A percentile compares a stretch with the other conserved stretches of the same genome.
phyloP scores from a whole-genome alignment of 805 yeast species.

The Candida odintsovae region DNA sequence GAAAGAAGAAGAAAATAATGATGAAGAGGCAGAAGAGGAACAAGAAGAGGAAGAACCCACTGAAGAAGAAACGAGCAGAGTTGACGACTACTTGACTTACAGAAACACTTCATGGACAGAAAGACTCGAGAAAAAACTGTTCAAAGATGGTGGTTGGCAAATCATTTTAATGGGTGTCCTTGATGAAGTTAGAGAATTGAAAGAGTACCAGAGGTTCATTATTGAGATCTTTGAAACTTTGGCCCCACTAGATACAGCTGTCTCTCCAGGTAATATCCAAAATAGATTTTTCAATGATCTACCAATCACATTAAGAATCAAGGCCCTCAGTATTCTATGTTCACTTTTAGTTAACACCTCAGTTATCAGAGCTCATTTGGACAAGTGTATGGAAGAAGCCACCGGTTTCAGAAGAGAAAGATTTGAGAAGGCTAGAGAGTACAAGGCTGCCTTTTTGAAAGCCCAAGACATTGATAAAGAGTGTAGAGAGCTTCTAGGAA shows the following conservation, averaged over 20 bases:
- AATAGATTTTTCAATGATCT: conserved; percentile 49
- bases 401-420: conserved; percentile 59
- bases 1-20: conserved; percentile 8
- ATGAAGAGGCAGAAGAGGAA: conserved; percentile 17
- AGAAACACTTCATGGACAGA: conserved; percentile 72
- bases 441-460: conserved; percentile 45
- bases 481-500: conserved; percentile 26
- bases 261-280: conserved; percentile 43
- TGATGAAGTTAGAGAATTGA: conserved; percentile 50
- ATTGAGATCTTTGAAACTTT: conserved; percentile 43
- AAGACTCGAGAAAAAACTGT: conserved; percentile 64
- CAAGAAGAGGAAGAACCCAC: conserved; percentile 17
- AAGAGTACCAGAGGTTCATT: conserved; percentile 46
- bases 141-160: conserved; percentile 84
- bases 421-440: conserved; percentile 58
- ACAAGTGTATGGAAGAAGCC: conserved; percentile 59
- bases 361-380: conserved; percentile 57
- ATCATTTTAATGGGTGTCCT: conserved; percentile 69
- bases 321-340: conserved; percentile 55
- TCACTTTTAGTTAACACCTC: conserved; percentile 56
- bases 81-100: conserved; percentile 42
- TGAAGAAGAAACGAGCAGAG: conserved; percentile 21
- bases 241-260: conserved; percentile 50
- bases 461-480: conserved; percentile 42
- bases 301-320: conserved; percentile 47